Evolutionary conservation across 2,329 filamentous ascomycete species (phyloP).

Genomic region (Calonectria fujianensis): DNA sequence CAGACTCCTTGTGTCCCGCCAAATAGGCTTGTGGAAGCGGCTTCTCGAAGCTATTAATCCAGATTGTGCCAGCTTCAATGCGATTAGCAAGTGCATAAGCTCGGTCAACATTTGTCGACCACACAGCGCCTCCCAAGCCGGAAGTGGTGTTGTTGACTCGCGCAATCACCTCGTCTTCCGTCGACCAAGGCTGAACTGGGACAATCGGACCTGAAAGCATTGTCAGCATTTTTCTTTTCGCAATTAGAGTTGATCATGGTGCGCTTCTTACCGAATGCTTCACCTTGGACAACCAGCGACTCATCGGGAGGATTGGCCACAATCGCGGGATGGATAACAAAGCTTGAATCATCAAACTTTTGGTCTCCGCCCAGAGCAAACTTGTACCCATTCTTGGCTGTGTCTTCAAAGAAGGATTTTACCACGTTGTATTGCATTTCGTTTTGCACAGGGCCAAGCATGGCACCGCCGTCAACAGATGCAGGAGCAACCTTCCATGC

Average conservation of each 20-base stretch:
- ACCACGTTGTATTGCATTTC: conserved; percentile 69
- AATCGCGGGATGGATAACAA: conserved; percentile 24
- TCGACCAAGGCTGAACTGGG: not conserved
- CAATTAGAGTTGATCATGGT: fast-evolving
- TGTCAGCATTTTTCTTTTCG: not conserved
- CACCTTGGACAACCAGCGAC: conserved; percentile 3
- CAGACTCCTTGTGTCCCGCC: conserved; percentile 8
- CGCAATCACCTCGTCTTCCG: conserved; percentile 11
- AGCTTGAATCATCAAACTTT: conserved; percentile 5
- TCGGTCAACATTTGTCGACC: conserved; percentile 5
- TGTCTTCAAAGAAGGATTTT: conserved; percentile 10
- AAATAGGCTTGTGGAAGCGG: not conserved
- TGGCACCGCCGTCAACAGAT: not conserved
- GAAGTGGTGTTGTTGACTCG: conserved; percentile 7
- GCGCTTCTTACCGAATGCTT: conserved; percentile 3
- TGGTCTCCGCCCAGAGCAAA: conserved; percentile 1
- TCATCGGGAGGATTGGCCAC: conserved; percentile 21
- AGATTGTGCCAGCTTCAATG: conserved; percentile 1
- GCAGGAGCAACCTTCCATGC: conserved; percentile 4
- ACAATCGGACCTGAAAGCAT: not conserved
- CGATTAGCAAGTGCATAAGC: not conserved
- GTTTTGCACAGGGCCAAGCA: conserved; percentile 75
- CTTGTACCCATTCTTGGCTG: not conserved
- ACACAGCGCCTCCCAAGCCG: conserved; percentile 5
- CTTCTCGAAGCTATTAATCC: conserved; percentile 19